Evolutionary conservation across 106 monocot genomes (phyloP), one percentile per base, ranked within the genome.

Genomic region (Acanthochlamys bracteata): DNA sequence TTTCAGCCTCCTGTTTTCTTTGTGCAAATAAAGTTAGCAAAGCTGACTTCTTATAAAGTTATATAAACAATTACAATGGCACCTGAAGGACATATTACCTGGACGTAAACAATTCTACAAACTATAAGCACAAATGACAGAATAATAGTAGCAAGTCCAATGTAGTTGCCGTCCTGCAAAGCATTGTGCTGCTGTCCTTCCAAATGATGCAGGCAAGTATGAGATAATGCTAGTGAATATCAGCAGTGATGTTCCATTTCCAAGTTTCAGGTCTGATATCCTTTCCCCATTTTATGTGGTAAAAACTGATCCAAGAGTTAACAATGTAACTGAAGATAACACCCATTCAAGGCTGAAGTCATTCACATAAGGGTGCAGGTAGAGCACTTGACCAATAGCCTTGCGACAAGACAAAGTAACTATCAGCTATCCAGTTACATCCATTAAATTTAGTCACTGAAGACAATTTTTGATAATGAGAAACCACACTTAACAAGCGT

Each of bases 141-240:
- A 39, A 92, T 21, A 45, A 92, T 83, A 20, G 79, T 69, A 41
- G 71, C 81, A 25, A 99, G 86, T 69, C 98, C 98, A 68, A 83
- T 24, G 53, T 92, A 99, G 42, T 92, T 99, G 25, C 89, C 98
- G 71, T 99, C 89, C 46, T 99, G 83, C 81, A 92, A 92, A 56
- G 92, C 98, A n/a, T 57, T 99, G 83, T 39, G 83, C 73, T 71
- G 79, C 77, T 57, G 89, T 99, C 64, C 89, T 82, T 53, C 98
- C 98, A 79, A 99, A 92, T 42, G 98, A 92, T 41, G 89, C 89
- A 27, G 98, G 98, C 73, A 99, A 84, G 63, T 92, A 92, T 47
- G 98, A 99, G 60, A 99, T 88, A 42, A 99, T 99, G 66, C 83
- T 89, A 0, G 98, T 99, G 65, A 99, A 99, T 77, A 99, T 99